These are phyloP conservation scores for Phragmites australis DNA, from an alignment of 176 grass and related monocot species.

Conservation along the genomic window DNA sequence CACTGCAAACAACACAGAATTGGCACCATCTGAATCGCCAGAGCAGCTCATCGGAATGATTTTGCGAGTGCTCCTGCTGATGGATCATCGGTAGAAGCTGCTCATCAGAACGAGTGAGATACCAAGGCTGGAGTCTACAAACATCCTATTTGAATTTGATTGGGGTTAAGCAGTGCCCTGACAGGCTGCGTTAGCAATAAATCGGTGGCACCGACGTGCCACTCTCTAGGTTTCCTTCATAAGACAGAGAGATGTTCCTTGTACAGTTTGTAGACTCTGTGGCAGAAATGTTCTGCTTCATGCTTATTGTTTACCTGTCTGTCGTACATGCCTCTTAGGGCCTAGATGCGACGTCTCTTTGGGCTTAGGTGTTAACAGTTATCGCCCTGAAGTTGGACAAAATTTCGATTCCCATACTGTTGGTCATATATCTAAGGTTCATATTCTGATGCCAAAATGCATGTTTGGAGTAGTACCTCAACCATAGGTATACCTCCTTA, in stretches of 20 bases:
- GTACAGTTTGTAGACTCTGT: constrained; percentile 43
- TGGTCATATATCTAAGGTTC: constrained; percentile 6
- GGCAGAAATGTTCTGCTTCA: constrained; percentile 3
- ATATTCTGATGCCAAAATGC: constrained; percentile 21
- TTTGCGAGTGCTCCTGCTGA: constrained; percentile 2
- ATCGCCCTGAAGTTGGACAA: neutral
- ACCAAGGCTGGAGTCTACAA: constrained; percentile 28
- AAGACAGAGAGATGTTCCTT: constrained; percentile 32
- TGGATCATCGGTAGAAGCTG: constrained; percentile 22
- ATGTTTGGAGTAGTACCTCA: neutral
- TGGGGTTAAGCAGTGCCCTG: too few species aligned
- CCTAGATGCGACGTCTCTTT: too few species aligned
- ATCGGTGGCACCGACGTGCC: neutral
- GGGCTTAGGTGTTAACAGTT: constrained; percentile 19
- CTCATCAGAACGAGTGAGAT: constrained; percentile 25
- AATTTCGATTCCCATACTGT: constrained; percentile 21
- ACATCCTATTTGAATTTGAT: constrained; percentile 46
- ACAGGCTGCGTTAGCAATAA: too few species aligned
- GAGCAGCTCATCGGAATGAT: constrained; percentile 20
- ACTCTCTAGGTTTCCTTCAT: constrained; percentile 31
- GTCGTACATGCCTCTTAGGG: constrained; percentile 1
- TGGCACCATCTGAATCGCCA: constrained; percentile 9
- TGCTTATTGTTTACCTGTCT: constrained; percentile 6
- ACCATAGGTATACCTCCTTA: neutral
- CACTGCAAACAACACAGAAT: constrained; percentile 5